Percentiles rank a stretch among this genome's conserved stretches.
Evolutionary conservation across 345 rosid genomes (phyloP).

Genomic region (Stellera chamaejasme): DNA sequence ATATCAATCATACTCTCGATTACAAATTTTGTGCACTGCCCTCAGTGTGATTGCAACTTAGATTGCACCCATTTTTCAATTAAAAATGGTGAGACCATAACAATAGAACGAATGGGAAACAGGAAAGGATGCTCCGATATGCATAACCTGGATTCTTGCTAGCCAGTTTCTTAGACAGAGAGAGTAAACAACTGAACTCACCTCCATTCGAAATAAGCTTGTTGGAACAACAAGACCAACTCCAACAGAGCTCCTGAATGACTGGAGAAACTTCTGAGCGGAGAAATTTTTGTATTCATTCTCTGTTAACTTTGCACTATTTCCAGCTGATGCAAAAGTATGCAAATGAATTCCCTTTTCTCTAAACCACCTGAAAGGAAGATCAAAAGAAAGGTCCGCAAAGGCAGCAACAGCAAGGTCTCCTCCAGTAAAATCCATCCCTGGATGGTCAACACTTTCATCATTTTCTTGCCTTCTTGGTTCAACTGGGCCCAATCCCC

Average conservation of each 20-base stretch:
- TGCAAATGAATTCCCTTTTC: slow-evolving; percentile 91
- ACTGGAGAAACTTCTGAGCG: slow-evolving; percentile 42
- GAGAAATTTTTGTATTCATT: slow-evolving; percentile 53
- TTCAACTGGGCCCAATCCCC: slow-evolving; percentile 73
- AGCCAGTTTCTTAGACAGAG: neutral
- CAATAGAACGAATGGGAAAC: too few species aligned
- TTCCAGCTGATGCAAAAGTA: slow-evolving; percentile 77
- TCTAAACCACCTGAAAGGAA: slow-evolving; percentile 69
- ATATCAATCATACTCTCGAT: too few species aligned
- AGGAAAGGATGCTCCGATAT: too few species aligned
- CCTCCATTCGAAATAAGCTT: slow-evolving; percentile 79
- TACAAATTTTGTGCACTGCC: too few species aligned
- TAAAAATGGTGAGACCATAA: too few species aligned
- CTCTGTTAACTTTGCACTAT: slow-evolving; percentile 57
- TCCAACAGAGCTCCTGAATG: slow-evolving; percentile 68
- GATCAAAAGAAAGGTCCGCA: slow-evolving; percentile 89
- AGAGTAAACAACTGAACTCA: slow-evolving; percentile 16
- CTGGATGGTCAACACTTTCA: slow-evolving; percentile 28
- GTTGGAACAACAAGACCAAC: slow-evolving; percentile 80
- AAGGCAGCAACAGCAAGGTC: slow-evolving; percentile 76
- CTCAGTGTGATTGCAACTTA: too few species aligned
- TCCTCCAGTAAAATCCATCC: slow-evolving; percentile 79
- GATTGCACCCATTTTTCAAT: too few species aligned
- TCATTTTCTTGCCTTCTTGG: slow-evolving; percentile 40
- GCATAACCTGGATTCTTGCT: neutral